Evolutionary conservation across 2,329 filamentous ascomycete species (phyloP).

Genomic region (Cephalotrichum gorgonifer): DNA sequence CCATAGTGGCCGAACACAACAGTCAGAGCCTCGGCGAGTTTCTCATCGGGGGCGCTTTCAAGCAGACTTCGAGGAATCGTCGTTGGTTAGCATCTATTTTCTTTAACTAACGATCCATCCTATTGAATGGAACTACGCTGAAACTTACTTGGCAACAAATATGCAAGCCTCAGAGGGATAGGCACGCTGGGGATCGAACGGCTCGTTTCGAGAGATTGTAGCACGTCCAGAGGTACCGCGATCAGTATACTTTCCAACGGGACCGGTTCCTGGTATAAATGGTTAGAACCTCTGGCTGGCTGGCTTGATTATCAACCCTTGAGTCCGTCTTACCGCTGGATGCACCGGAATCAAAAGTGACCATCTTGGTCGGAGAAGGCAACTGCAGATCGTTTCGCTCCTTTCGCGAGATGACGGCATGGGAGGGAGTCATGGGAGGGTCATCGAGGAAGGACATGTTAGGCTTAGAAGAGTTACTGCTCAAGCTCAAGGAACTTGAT

Average conservation of each 20-base stretch:
- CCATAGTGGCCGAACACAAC: conserved; percentile 43
- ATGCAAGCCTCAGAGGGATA: conserved; percentile 48
- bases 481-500: background rate
- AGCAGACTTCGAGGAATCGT: conserved; percentile 32
- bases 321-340: background rate
- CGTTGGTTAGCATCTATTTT: background rate
- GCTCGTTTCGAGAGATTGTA: background rate
- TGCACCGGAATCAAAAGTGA: background rate
- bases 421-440: background rate
- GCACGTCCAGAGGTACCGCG: background rate
- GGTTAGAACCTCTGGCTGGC: background rate
- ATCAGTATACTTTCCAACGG: background rate
- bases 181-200: conserved; percentile 37
- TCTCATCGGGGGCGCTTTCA: conserved; percentile 34
- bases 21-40: conserved; percentile 42
- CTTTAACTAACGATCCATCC: too few relatives aligned
- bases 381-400: background rate
- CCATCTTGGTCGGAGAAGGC: background rate
- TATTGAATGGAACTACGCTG: background rate
- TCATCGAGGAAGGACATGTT: background rate
- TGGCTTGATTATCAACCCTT: too few relatives aligned
- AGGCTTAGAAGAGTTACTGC: background rate
- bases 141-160: conserved; percentile 55
- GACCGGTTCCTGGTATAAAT: background rate
- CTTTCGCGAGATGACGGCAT: background rate